Conservation (phyloP, 768 basidiomycete genomes). For the Agrocybe chaxingu region DNA sequence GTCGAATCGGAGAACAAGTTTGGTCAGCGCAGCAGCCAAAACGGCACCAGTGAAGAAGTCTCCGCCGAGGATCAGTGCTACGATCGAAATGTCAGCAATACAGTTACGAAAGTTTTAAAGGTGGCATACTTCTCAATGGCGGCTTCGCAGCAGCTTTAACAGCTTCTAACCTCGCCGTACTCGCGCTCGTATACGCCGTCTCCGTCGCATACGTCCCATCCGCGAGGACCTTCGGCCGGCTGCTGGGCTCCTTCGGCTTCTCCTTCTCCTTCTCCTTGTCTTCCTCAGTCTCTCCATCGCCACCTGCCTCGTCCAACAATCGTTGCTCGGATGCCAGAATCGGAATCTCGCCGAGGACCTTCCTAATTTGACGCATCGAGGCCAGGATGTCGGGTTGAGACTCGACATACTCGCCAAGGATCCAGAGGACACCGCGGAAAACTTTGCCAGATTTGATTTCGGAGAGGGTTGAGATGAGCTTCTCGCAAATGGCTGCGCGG, state of each 20-base stretch:
- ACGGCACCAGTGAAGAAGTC: conserved; percentile 97
- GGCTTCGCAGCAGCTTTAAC: conserved; percentile 89
- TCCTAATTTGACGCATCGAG: conserved; percentile 75
- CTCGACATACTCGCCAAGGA: conserved; percentile 93
- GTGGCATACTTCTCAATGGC: conserved; percentile 69
- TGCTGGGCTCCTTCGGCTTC: conserved; percentile 36
- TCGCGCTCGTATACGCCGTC: conserved; percentile 75
- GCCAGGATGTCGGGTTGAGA: conserved; percentile 61
- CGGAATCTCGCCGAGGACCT: conserved; percentile 94
- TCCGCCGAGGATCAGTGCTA: conserved; percentile 86
- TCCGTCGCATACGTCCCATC: conserved; percentile 99
- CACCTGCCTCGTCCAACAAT: conserved; percentile 72
- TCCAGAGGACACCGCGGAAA: conserved; percentile 95
- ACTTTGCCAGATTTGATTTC: conserved; percentile 97
- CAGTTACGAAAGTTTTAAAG: neutral
- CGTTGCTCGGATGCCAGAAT: conserved; percentile 90
- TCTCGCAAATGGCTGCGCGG: conserved; percentile 78
- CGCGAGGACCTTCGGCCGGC: conserved; percentile 78
- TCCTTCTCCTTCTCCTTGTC: conserved; percentile 50
- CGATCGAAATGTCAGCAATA: conserved; percentile 1
- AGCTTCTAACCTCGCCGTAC: conserved; percentile 65
- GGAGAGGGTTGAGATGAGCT: conserved; percentile 73
- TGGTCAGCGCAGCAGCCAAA: conserved; percentile 85
- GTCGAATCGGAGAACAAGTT: conserved; percentile 81
- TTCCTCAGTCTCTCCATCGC: conserved; percentile 36